These are phyloP conservation scores for Aspergillus avenaceus DNA, from an alignment of 495 filamentous ascomycete species.

Conservation along the genomic window DNA sequence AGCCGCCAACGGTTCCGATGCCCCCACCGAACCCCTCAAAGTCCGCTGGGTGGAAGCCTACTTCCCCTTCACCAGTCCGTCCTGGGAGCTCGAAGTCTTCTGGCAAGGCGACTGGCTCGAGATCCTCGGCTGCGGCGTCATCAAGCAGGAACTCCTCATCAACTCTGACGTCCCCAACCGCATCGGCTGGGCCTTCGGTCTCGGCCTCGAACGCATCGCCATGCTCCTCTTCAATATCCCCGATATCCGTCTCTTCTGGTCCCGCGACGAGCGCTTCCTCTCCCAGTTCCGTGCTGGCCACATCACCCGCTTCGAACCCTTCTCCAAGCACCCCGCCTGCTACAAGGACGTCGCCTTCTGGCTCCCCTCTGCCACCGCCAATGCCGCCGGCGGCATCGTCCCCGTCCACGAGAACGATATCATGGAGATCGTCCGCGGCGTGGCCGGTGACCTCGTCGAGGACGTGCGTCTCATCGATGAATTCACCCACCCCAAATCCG, in stretches of 20 bases:
- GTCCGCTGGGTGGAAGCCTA: slow-evolving; percentile 96
- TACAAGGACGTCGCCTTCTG: slow-evolving; percentile 94
- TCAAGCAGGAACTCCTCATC: slow-evolving; percentile 71
- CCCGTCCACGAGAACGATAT: slow-evolving; percentile 90
- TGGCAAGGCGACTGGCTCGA: slow-evolving; percentile 96
- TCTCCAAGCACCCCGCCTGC: slow-evolving; percentile 84
- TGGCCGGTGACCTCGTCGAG: slow-evolving; percentile 79
- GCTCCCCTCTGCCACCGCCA: slow-evolving; percentile 53
- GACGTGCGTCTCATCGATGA: slow-evolving; percentile 79
- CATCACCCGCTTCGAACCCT: slow-evolving; percentile 71
- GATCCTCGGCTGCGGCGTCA: slow-evolving; percentile 88
- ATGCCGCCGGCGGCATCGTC: slow-evolving; percentile 49
- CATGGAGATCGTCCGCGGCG: slow-evolving; percentile 85
- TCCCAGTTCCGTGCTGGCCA: slow-evolving; percentile 69
- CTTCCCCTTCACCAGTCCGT: slow-evolving; percentile 91
- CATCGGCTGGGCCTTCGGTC: slow-evolving; percentile 92
- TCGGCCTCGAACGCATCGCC: slow-evolving; percentile 88
- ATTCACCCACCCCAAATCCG: slow-evolving; percentile 85
- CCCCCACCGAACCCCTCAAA: slow-evolving; percentile 62
- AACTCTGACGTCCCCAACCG: slow-evolving; percentile 71
- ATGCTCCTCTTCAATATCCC: slow-evolving; percentile 96
- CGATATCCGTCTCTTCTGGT: slow-evolving; percentile 98
- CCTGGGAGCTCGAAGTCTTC: slow-evolving; percentile 93
- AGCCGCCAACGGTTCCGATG: slow-evolving; percentile 33
- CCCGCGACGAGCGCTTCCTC: slow-evolving; percentile 74